Base-by-base conservation (phyloP, 2,329 filamentous ascomycete genomes). In the Pseudocercospora crystallina region DNA sequence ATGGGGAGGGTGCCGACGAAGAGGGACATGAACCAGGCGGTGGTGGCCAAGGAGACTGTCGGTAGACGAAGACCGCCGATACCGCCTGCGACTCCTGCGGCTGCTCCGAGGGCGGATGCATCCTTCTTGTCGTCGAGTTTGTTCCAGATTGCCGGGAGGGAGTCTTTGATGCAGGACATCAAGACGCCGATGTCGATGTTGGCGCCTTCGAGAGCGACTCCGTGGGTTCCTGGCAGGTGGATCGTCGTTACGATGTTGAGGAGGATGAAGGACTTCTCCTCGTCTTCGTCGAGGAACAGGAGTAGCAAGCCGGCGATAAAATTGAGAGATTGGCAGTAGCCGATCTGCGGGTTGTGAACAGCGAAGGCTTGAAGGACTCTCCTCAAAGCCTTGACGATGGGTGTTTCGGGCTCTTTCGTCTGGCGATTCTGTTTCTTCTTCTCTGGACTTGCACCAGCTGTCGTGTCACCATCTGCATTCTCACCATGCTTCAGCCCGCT, bases 1-100 rank as follows among this genome's bases (percentile, higher is more conserved):
- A 95, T 90, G 2, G 92, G 92, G 13, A 97, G 75, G 0, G 89
- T 95, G 46, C 91, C 90, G 54, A 96, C 94, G 69, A 94, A 96
- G 62, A 94, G 88, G 42, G 89, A 95, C 92, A 97, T 96, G 70
- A 97, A 95, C 92, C 92, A 97, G 3, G 91, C 89, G 8, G 91
- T 96, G 70, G 94, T 90, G 61, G 90, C 95, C 5, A 97, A 80
- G 0, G 89, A 94, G 59, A 97, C 92, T 10, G 92, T 91, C 0
- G 92, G 92, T 9, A 96, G 79, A 4, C 87, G 80, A 8, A 66
- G 69, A 57, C 51, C 73, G 64, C 32, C 68, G 71, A 43, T 73
- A 48, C 14, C 68, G 66, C 50, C 72, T 43, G 70, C 69, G 43
- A 63, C 64, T 63, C 71, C 61, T 58, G 74, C 64, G 59, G 76